These are phyloP conservation scores for Ascochyta lentis DNA, from an alignment of 2,329 filamentous ascomycete species.

Conservation along the genomic window DNA sequence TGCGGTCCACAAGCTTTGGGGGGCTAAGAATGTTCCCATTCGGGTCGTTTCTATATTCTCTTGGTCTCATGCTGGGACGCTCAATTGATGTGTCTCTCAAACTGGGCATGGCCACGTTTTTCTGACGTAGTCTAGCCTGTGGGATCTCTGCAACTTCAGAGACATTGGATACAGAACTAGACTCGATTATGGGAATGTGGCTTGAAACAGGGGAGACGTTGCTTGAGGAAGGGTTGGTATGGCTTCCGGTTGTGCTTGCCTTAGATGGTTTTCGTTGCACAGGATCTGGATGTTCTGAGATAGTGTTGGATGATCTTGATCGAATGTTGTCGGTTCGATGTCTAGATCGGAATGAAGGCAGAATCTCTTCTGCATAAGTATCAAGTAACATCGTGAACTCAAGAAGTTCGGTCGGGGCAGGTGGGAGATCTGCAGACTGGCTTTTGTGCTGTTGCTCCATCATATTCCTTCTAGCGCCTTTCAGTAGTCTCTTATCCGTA, in stretches of 20 bases:
- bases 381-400: neutral
- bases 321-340: neutral
- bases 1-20: neutral
- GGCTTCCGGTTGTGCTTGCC: too few species aligned
- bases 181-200: too few species aligned
- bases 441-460: neutral
- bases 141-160: too few species aligned
- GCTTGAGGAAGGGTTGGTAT: too few species aligned
- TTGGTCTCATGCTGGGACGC: neutral
- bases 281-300: too few species aligned
- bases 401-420: neutral
- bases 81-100: neutral
- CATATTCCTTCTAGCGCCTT: too few species aligned
- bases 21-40: neutral
- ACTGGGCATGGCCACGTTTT: neutral
- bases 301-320: neutral
- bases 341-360: neutral
- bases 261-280: too few species aligned
- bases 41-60: slow-evolving; percentile 3
- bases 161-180: too few species aligned
- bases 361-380: neutral
- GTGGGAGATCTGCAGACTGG: neutral
- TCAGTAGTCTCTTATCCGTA: neutral
- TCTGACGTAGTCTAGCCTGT: neutral
- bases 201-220: too few species aligned